Evolutionary conservation across 1,284 basidiomycete species (phyloP).

Genomic region (Cryptococcus wingfieldii): DNA sequence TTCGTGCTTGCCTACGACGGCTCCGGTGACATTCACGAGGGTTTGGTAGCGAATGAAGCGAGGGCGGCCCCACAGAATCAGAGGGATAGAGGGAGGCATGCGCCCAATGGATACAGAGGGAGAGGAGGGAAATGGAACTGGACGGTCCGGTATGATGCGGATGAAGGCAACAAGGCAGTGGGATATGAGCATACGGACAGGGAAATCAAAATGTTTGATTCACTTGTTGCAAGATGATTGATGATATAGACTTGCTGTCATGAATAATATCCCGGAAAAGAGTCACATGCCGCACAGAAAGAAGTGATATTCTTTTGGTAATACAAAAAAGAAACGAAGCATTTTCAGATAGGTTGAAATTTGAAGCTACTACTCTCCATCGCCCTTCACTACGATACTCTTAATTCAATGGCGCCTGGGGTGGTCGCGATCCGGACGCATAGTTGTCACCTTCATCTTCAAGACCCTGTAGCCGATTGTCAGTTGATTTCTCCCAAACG

Average conservation of each 20-base stretch:
- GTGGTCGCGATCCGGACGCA: not conserved
- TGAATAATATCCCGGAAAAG: slow-evolving; percentile 2
- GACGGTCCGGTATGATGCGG: slow-evolving; percentile 33
- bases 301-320: slow-evolving; percentile 2
- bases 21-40: slow-evolving; percentile 17
- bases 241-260: not conserved
- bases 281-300: slow-evolving; percentile 5
- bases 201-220: slow-evolving; percentile 32
- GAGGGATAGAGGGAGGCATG: slow-evolving; percentile 16
- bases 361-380: not conserved
- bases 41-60: slow-evolving; percentile 16
- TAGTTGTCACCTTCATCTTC: slow-evolving; percentile 10
- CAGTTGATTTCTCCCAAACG: not conserved
- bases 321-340: not conserved
- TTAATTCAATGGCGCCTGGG: not conserved
- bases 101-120: slow-evolving; percentile 26
- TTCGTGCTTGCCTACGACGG: slow-evolving; percentile 46
- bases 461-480: slow-evolving; percentile 9
- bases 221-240: slow-evolving; percentile 1
- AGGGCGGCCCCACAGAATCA: slow-evolving; percentile 8
- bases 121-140: slow-evolving; percentile 34
- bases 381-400: not conserved
- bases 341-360: too few species aligned
- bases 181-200: slow-evolving; percentile 39
- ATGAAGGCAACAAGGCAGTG: slow-evolving; percentile 17